phyloP scores from a whole-genome alignment of 176 grass and related monocot genomes.

The Avena eriantha region DNA sequence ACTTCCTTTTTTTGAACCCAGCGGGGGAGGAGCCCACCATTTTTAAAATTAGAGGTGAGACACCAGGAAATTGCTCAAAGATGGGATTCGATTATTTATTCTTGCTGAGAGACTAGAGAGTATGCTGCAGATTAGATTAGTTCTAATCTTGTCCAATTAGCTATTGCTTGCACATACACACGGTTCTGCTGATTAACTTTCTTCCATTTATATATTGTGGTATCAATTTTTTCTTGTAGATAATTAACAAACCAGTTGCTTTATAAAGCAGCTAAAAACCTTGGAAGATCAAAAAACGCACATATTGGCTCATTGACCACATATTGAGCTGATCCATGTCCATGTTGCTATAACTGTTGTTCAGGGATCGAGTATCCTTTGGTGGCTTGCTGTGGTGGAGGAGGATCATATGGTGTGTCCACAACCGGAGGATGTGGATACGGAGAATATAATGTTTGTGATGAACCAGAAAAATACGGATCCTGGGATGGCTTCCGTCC shows the following conservation, averaged over 20 bases:
- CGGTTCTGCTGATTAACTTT: neutral
- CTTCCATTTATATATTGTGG: neutral
- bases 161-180: no score
- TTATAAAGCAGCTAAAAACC: neutral
- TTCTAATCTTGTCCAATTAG: no score
- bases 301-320: neutral
- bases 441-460: conserved; percentile 51
- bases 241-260: neutral
- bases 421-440: conserved; percentile 19
- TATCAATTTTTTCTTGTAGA: neutral
- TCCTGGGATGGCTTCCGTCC: conserved; percentile 75
- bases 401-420: conserved; percentile 42
- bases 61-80: no score
- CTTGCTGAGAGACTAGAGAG: no score
- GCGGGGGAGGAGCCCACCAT: no score
- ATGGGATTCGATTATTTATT: no score
- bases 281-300: neutral
- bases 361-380: conserved; percentile 62
- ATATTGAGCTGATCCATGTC: neutral
- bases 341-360: neutral
- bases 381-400: conserved; percentile 64
- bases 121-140: no score
- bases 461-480: conserved; percentile 51
- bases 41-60: no score
- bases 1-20: no score